These are phyloP conservation scores for Penicillium canariense DNA, from an alignment of 495 filamentous ascomycete species.

Conservation along the genomic window DNA sequence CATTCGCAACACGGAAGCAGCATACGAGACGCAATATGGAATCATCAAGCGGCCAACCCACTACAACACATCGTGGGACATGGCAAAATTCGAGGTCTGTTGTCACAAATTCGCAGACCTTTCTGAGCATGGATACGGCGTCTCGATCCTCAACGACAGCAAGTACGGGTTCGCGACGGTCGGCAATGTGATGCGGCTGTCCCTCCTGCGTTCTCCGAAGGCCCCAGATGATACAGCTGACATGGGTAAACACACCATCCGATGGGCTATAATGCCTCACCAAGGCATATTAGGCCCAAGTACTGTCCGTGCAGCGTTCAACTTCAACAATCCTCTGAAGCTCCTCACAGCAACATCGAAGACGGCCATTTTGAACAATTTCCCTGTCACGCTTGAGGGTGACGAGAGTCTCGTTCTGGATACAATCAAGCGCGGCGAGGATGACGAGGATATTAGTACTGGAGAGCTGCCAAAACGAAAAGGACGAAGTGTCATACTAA, in stretches of 20 bases:
- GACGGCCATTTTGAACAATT: slow-evolving; percentile 13
- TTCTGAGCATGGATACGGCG: slow-evolving; percentile 86
- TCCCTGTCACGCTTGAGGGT: slow-evolving; percentile 55
- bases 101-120: slow-evolving; percentile 95
- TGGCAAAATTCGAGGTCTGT: slow-evolving; percentile 99
- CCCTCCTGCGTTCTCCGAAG: slow-evolving; percentile 84
- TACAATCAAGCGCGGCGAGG: slow-evolving; percentile 87
- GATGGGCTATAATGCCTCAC: slow-evolving; percentile 91
- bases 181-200: slow-evolving; percentile 87
- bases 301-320: slow-evolving; percentile 80
- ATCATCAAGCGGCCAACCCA: slow-evolving; percentile 85
- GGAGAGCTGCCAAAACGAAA: slow-evolving; percentile 64
- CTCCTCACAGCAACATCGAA: slow-evolving; percentile 29
- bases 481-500: slow-evolving; percentile 75
- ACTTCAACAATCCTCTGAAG: slow-evolving; percentile 83
- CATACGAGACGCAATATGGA: slow-evolving; percentile 92
- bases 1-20: slow-evolving; percentile 84
- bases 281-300: slow-evolving; percentile 61
- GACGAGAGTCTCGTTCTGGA: slow-evolving; percentile 70
- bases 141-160: slow-evolving; percentile 90
- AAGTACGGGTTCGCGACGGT: slow-evolving; percentile 95
- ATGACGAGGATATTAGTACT: slow-evolving; percentile 82
- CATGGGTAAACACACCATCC: slow-evolving; percentile 87
- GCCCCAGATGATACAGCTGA: slow-evolving; percentile 94
- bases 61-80: slow-evolving; percentile 94